Evolutionary conservation across 768 basidiomycete genomes (phyloP).

Genomic region (Pisolithus albus): DNA sequence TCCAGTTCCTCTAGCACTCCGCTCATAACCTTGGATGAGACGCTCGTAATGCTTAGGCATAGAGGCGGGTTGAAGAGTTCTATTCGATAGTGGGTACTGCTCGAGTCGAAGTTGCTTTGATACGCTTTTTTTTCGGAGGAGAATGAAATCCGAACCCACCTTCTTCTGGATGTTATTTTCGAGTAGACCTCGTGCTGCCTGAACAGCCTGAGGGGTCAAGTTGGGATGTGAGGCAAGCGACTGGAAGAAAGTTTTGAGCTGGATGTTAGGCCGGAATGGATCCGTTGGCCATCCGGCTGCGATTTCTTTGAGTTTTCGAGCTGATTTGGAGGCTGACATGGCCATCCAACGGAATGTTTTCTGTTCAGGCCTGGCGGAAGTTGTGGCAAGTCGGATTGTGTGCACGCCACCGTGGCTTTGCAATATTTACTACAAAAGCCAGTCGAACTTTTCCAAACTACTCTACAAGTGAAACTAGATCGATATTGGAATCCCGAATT

Average conservation of each 20-base stretch:
- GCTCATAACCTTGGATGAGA: slow-evolving; percentile 66
- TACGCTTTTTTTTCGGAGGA: no score
- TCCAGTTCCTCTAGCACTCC: slow-evolving; percentile 67
- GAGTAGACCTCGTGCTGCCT: slow-evolving; percentile 48
- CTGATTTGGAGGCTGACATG: slow-evolving; percentile 32
- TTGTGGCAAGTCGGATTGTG: no score
- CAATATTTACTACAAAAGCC: no score
- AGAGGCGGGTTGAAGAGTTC: slow-evolving; percentile 61
- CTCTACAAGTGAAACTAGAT: no score
- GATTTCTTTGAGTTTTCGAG: slow-evolving; percentile 46
- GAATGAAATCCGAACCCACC: slow-evolving; percentile 32
- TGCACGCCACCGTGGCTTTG: no score
- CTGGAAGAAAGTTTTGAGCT: slow-evolving; percentile 57
- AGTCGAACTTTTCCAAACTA: no score
- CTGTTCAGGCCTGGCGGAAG: no score
- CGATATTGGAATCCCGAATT: no score
- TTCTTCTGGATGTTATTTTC: slow-evolving; percentile 52
- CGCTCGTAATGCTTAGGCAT: slow-evolving; percentile 68
- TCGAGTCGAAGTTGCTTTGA: no score
- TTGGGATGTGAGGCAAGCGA: slow-evolving; percentile 64
- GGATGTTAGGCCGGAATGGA: slow-evolving; percentile 71
- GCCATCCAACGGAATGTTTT: not conserved
- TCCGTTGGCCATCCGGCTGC: slow-evolving; percentile 63
- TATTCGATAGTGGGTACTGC: slow-evolving; percentile 63
- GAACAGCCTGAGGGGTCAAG: slow-evolving; percentile 54